Evolutionary conservation across 768 basidiomycete species (phyloP).

Genomic region (Russula olivacea): DNA sequence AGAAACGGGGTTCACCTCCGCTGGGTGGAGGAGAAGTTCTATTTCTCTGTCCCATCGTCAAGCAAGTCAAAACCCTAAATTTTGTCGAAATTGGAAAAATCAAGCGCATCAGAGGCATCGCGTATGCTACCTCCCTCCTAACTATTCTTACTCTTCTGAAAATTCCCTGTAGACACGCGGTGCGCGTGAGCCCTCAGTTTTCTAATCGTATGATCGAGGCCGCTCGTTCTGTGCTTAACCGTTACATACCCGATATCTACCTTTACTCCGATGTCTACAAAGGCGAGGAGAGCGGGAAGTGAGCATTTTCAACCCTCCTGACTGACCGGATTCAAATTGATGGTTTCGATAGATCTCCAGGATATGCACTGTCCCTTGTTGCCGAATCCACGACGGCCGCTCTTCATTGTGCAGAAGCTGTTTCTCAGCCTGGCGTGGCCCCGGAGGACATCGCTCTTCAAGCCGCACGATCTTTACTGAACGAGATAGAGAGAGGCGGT

Average conservation of each 20-base stretch:
- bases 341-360: constrained; percentile 67
- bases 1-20: constrained; percentile 88
- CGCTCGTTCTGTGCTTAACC: constrained; percentile 85
- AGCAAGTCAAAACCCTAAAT: constrained; percentile 86
- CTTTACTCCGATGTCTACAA: constrained; percentile 98
- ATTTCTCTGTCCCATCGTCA: constrained; percentile 88
- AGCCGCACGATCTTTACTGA: constrained; percentile 71
- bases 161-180: constrained; percentile 64
- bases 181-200: constrained; percentile 94
- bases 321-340: background rate
- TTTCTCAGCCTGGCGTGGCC: constrained; percentile 73
- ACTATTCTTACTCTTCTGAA: background rate
- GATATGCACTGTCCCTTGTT: constrained; percentile 85
- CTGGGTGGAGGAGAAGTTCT: constrained; percentile 90
- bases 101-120: constrained; percentile 90
- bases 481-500: constrained; percentile 76
- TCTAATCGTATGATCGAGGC: constrained; percentile 98
- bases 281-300: constrained; percentile 97
- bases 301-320: constrained; percentile 18
- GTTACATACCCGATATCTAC: constrained; percentile 97
- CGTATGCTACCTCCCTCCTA: constrained; percentile 49
- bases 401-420: constrained; percentile 80
- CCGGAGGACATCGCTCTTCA: constrained; percentile 90
- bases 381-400: constrained; percentile 90
- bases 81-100: constrained; percentile 90